These are phyloP conservation scores for Blastomyces gilchristii DNA, from an alignment of 2,329 filamentous ascomycete genomes.

Conservation along the genomic window DNA sequence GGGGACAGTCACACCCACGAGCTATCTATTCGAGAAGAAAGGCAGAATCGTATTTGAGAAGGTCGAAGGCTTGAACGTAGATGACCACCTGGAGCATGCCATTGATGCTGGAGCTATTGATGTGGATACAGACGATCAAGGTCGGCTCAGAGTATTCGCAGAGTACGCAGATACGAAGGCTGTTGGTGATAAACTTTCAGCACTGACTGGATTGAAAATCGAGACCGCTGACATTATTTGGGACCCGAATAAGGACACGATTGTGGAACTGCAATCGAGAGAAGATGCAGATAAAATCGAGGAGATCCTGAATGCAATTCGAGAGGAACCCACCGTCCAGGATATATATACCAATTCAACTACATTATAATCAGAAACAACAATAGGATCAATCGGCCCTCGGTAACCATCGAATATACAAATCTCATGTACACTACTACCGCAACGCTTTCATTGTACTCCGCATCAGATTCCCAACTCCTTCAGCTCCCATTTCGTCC, in stretches of 20 bases:
- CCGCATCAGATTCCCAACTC: conserved; percentile 63
- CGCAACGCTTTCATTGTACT: conserved; percentile 70
- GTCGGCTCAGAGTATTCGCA: conserved; percentile 60
- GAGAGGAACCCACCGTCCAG: conserved; percentile 63
- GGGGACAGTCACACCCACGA: conserved; percentile 61
- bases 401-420: conserved; percentile 11
- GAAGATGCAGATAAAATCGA: conserved; percentile 48
- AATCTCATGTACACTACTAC: conserved; percentile 27
- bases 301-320: conserved; percentile 43
- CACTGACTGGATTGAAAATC: conserved; percentile 55
- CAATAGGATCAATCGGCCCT: neutral
- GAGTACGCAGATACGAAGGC: conserved; percentile 55
- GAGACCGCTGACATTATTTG: conserved; percentile 73
- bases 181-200: conserved; percentile 54
- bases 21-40: conserved; percentile 74
- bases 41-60: conserved; percentile 61
- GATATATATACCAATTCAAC: conserved; percentile 63
- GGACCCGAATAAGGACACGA: conserved; percentile 71
- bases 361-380: neutral
- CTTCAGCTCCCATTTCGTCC: conserved; percentile 52
- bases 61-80: conserved; percentile 46
- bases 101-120: conserved; percentile 68
- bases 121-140: conserved; percentile 50
- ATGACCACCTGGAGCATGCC: conserved; percentile 68
- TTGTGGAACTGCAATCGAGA: conserved; percentile 51